A percentile compares a stretch with the other conserved stretches of the same genome.
Conservation (phyloP, 495 filamentous ascomycete species). For the Penicillium ucsense region DNA sequence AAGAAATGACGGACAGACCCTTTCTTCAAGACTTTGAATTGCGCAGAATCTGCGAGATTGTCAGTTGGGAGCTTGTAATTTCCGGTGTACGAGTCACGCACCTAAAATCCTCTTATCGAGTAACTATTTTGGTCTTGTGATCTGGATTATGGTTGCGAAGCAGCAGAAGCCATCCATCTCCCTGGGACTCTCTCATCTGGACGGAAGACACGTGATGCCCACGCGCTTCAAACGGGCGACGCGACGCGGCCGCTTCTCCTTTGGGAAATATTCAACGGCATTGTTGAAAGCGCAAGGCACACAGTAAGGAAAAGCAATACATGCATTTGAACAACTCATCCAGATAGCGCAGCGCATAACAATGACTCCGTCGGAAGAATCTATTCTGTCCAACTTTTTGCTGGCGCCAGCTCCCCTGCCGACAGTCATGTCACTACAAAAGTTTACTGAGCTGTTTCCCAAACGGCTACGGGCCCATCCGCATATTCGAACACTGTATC, state of each 20-base stretch:
- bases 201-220: slow-evolving; percentile 1
- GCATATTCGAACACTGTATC: slow-evolving; percentile 65
- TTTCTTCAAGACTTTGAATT: too few species aligned
- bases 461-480: slow-evolving; percentile 57
- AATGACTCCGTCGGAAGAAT: slow-evolving; percentile 64
- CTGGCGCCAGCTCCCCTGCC: slow-evolving; percentile 65
- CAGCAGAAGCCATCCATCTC: background rate
- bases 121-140: too few species aligned
- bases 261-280: background rate
- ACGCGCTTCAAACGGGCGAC: slow-evolving; percentile 1
- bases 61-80: too few species aligned
- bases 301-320: too few species aligned
- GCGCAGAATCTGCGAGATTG: too few species aligned
- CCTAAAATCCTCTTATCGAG: too few species aligned
- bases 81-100: too few species aligned
- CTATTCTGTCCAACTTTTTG: slow-evolving; percentile 68
- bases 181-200: background rate
- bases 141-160: too few species aligned
- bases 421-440: slow-evolving; percentile 57
- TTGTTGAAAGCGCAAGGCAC: too few species aligned
- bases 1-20: too few species aligned
- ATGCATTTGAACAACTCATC: too few species aligned
- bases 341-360: background rate
- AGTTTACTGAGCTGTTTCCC: slow-evolving; percentile 73
- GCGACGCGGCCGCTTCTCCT: slow-evolving; percentile 3